Evolutionary conservation across 2,329 filamentous ascomycete species (phyloP), one percentile per base, ranked within the genome.

Genomic region (Capronia coronata): DNA sequence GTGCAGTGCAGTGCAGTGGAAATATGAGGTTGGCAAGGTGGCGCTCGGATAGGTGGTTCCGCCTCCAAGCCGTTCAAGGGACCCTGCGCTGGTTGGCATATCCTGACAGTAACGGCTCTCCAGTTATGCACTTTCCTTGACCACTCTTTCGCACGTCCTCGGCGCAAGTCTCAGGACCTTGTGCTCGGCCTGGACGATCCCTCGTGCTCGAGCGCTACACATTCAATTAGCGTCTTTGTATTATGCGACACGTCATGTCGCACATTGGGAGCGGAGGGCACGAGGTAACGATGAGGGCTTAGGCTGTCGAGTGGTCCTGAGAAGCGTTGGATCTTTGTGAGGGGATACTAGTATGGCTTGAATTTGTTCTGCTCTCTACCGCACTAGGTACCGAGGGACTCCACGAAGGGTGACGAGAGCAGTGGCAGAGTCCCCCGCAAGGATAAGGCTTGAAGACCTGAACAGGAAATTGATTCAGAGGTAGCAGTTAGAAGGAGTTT

Each of bases 241-340:
- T 22, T 21, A 46, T 43, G 46, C 30, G 51, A 54, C 51, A 35
- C 29, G 51, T 54, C 51, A 48, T 10, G 51, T 54, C 34, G 30
- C 34, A 50, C 51, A 32, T 9, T 27, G 21, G n/a, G n/a, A 32
- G 4, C 8, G 35, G 35, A 42, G 35, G 29, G 27, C 10, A 30
- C 21, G 10, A n/a, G 14, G n/a, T n/a, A 13, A 35, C 23, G 21
- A 18, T 34, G 41, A 22, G 18, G 29, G 10, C 19, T 16, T 10
- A 37, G 16, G 37, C 18, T 37, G 37, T 19, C 35, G 18, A 34
- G 39, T 32, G 39, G n/a, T 10, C 18, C n/a, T 27, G 27, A 13
- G 14, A 13, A 34, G 30, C 9, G 30, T 14, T n/a, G n/a, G 14
- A 13, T 5, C 14, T 34, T 13, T 5, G 30, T 9, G 30, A 16